phyloP scores from a whole-genome alignment of 345 rosid genomes.

The Pistacia atlantica region DNA sequence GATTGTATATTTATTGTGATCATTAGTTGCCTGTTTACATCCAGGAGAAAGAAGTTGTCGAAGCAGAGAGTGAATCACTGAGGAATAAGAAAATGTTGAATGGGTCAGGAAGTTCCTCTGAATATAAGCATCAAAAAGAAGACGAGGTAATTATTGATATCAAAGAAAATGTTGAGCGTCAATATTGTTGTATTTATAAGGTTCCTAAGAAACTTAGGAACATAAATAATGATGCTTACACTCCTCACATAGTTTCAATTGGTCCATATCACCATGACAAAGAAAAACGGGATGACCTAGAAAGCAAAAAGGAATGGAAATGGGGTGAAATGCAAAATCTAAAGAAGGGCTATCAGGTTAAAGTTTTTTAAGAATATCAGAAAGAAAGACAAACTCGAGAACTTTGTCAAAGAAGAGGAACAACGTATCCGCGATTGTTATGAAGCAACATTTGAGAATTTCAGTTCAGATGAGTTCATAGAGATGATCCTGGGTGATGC shows the following conservation, averaged over 20 bases:
- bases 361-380: background rate
- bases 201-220: conserved; percentile 18
- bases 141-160: background rate
- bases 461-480: background rate
- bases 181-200: background rate
- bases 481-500: conserved; percentile 11
- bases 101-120: background rate
- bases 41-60: background rate
- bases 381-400: background rate
- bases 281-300: background rate
- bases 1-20: background rate
- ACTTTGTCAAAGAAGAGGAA: background rate
- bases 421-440: background rate
- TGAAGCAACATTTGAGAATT: background rate
- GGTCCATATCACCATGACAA: conserved; percentile 15
- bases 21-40: background rate
- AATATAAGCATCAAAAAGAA: background rate
- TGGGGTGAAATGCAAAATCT: background rate
- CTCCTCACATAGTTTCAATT: conserved; percentile 26
- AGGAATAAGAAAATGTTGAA: background rate
- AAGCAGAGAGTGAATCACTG: no score
- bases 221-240: conserved; percentile 18
- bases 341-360: no score
- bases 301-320: background rate
- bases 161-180: background rate